Evolutionary conservation across 176 grass and related monocot species (phyloP).

Genomic region (Aegilops longissima): DNA sequence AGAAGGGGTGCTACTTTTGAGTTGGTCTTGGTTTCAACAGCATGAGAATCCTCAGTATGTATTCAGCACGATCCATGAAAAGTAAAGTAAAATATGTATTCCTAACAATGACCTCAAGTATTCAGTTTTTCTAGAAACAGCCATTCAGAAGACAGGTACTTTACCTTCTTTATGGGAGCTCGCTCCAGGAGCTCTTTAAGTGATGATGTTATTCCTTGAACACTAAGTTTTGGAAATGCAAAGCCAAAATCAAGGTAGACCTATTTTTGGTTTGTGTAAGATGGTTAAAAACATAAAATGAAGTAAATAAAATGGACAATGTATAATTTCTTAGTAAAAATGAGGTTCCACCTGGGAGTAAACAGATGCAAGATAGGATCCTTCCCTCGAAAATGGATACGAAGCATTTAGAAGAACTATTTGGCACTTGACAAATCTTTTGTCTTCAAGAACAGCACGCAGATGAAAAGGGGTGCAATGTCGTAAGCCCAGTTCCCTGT

Average conservation of each 20-base stretch:
- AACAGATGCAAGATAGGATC: conserved; percentile 95
- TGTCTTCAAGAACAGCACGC: conserved; percentile 71
- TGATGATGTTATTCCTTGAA: conserved; percentile 89
- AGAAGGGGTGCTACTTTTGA: neutral
- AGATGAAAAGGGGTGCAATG: conserved; percentile 86
- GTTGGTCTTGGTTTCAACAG: too few relatives aligned
- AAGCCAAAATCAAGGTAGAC: conserved; percentile 99
- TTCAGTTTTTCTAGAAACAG: neutral
- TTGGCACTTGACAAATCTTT: conserved; percentile 72
- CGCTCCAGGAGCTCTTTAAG: conserved; percentile 84
- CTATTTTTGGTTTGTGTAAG: conserved; percentile 37
- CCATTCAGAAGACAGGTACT: conserved; percentile 17
- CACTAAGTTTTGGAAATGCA: conserved; percentile 90
- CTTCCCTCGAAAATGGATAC: conserved; percentile 98
- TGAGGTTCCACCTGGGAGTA: conserved; percentile 76
- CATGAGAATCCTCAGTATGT: neutral
- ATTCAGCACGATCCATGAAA: neutral
- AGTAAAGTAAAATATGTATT: neutral
- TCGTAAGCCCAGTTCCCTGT: conserved; percentile 80
- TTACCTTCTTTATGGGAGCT: conserved; percentile 87
- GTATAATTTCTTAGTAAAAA: neutral
- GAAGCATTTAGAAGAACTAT: conserved; percentile 97
- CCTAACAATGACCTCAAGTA: neutral
- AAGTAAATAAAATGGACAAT: conserved; percentile 1
- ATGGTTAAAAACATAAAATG: conserved; percentile 8